Evolutionary conservation across 441 rosid genomes (phyloP).

Genomic region (Aleurites moluccanus): DNA sequence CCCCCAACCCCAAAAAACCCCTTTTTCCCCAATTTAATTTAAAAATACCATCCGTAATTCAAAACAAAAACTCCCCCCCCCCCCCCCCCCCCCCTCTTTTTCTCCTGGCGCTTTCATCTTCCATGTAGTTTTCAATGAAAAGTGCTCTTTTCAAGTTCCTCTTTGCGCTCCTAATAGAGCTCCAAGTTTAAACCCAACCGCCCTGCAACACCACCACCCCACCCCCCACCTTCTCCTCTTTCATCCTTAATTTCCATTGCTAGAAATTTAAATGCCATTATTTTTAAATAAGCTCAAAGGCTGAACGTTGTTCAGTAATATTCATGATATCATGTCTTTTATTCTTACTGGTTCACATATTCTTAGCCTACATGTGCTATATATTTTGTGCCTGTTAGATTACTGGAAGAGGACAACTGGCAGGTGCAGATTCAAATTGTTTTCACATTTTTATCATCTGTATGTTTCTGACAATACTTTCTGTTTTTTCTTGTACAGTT

Average conservation of each 20-base stretch:
- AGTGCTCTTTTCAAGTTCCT: not conserved
- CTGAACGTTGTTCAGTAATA: not conserved
- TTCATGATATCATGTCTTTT: constrained; percentile 5
- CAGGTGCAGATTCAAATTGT: not conserved
- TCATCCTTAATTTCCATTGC: not conserved
- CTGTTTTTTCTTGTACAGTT: constrained; percentile 44
- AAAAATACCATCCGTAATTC: no score
- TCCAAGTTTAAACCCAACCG: not conserved
- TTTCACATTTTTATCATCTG: not conserved
- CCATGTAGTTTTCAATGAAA: not conserved
- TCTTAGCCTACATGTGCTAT: not conserved
- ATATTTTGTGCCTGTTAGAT: not conserved
- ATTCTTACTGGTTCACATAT: not conserved
- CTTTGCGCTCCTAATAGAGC: not conserved
- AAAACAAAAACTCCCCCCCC: no score
- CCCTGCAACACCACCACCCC: no score
- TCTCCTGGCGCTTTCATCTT: not conserved
- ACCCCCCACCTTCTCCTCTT: not conserved
- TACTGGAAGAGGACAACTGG: not conserved
- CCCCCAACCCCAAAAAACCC: no score
- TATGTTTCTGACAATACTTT: constrained; percentile 11
- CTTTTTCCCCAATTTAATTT: no score
- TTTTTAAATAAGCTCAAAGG: not conserved
- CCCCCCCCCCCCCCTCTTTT: no score
- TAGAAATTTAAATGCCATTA: constrained; percentile 7